Evolutionary conservation across 176 grass and related monocot species (phyloP), one percentile per base, ranked within the genome.

Genomic region (Carex cristatella): DNA sequence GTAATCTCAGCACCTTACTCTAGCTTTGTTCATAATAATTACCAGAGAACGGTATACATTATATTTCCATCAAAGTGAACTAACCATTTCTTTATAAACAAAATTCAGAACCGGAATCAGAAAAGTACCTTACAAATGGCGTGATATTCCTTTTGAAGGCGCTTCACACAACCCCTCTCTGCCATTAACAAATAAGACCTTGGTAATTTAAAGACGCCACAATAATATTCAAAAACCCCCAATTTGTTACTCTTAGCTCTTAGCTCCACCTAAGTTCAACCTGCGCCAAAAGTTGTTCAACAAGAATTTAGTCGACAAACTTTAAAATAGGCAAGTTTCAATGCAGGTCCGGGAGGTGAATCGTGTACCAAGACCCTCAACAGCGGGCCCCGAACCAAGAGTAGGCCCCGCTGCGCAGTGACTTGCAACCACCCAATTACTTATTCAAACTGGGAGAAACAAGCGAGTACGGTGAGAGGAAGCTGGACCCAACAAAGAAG

Each of bases 111-210:
- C 2, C 5, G 70, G 38, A 27, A 62, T 7, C 2, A 49, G 7
- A 8, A 54, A 79, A 78, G 79, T 79, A 99, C 97, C 93, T 96
- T 96, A 81, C 97, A 99, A 60, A 99, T 90, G 83, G 93, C 88
- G 87, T 92, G 97, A 88, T 92, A 99, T 88, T 99, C 97, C 91
- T 94, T 99, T 82, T 94, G 97, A 72, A 99, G 97, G 65, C 97
- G 97, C 84, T 96, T 99, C 13, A 99, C 86, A 86, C 97, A 99
- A 44, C 69, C 91, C 87, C 85, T 99, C 65, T 95, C 97, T 54
- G 97, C 91, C 97, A 99, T 99, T 70, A 62, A 12, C 12, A 62
- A 58, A 58, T 3, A 38, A 53, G 32, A 51, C 58, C 38, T 61
- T 71, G 33, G 2, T 10, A 63, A 79, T 60, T 48, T 54, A 84